Evolutionary conservation across 2,329 filamentous ascomycete genomes (phyloP), one percentile per base, ranked within the genome.

Genomic region (Microthyrium microscopicum): DNA sequence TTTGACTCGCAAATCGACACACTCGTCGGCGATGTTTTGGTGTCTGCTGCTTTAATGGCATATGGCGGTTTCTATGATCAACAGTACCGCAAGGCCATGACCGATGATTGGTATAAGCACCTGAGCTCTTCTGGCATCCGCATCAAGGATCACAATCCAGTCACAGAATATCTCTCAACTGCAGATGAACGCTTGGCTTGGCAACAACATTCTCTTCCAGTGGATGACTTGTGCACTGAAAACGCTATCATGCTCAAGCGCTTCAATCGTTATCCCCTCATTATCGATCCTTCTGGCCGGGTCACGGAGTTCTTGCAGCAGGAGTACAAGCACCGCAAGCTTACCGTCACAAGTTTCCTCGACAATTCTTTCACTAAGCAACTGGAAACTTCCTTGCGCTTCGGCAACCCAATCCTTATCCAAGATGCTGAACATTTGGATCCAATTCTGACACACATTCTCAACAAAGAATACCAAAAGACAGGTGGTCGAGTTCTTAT

Each of bases 391-490:
- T 89, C 89, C 13, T 66, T 98, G 40, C 82, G 89, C 51, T 98
- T 98, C 57, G 89, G 89, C 49, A 98, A 98, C 51, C 87, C 89
- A 1, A 98, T 98, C 44, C 71, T 98, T 40, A 98, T 98, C 39
- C 89, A 98, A 56, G 89, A 98, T 54, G 91, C 89, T 1, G 91
- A 98, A 57, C 81, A 98, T 52, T 63, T 98, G 37, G 89, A 98
- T 50, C 91, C 91, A 1, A 85, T 98, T 39, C 74, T 98, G 46
- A 98, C 95, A 50, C 89, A 98, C 47, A 87, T 98, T 36, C 73
- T 98, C 56, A 98, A 98, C 62, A 98, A 98, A 56, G 89, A 98
- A 52, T 98, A 98, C 56, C 91, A 98, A 57, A 91, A 85, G 62
- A 98, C 91, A 19, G 89, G 89, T 44, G 89, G 89, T 16, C 87